These are phyloP conservation scores for Wickerhamomyces hampshirensis DNA, from an alignment of 805 yeast genomes.

Conservation along the genomic window DNA sequence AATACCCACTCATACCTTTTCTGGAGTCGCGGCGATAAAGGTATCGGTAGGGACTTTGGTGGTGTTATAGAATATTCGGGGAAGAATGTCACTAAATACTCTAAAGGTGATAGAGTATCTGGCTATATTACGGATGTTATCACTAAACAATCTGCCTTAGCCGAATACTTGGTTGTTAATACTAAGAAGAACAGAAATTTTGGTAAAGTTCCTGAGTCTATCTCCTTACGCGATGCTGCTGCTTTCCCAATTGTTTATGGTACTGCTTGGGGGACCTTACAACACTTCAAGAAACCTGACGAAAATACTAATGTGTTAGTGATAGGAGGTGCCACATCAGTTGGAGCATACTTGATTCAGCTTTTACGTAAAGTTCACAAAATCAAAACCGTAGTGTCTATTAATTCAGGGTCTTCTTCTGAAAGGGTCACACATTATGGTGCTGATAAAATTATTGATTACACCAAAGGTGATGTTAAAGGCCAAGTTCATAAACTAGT, in stretches of 20 bases:
- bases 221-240: slow-evolving; percentile 48
- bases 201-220: slow-evolving; percentile 35
- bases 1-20: slow-evolving; percentile 25
- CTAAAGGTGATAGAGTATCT: slow-evolving; percentile 53
- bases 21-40: slow-evolving; percentile 21
- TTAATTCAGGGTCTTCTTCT: slow-evolving; percentile 47
- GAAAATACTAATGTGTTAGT: slow-evolving; percentile 49
- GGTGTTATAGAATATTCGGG: slow-evolving; percentile 54
- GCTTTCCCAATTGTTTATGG: slow-evolving; percentile 60
- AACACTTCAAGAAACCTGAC: slow-evolving; percentile 31
- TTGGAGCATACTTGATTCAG: slow-evolving; percentile 54
- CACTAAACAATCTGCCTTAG: slow-evolving; percentile 36
- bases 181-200: slow-evolving; percentile 28
- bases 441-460: slow-evolving; percentile 55
- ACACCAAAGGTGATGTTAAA: slow-evolving; percentile 40
- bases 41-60: slow-evolving; percentile 48
- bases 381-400: slow-evolving; percentile 49
- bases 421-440: slow-evolving; percentile 45
- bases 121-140: slow-evolving; percentile 30
- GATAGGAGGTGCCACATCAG: slow-evolving; percentile 72
- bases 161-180: slow-evolving; percentile 42
- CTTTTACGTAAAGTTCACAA: slow-evolving; percentile 45
- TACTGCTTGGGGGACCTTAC: slow-evolving; percentile 48
- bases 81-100: slow-evolving; percentile 30
- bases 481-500: slow-evolving; percentile 22